A percentile compares a stretch with the other conserved stretches of the same genome.
Evolutionary conservation across 2,329 filamentous ascomycete genomes (phyloP).

Genomic region (Calonectria hawksworthii): DNA sequence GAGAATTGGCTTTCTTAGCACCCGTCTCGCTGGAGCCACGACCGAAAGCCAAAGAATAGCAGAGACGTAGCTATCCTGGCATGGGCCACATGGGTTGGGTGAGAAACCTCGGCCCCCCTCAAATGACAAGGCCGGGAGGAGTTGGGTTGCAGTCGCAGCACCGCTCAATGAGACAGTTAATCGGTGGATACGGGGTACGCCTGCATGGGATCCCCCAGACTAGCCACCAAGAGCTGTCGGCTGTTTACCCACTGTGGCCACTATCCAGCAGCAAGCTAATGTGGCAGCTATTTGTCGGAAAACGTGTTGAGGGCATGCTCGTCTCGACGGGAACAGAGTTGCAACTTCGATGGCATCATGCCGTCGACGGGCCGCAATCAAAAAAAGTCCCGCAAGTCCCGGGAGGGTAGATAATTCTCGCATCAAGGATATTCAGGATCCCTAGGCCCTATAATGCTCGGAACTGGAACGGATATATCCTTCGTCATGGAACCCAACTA

Average conservation of each 20-base stretch:
- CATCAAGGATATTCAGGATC: background rate
- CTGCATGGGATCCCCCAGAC: conserved; percentile 3
- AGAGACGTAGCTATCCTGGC: background rate
- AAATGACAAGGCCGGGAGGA: background rate
- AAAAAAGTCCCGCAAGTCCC: background rate
- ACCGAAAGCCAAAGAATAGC: background rate
- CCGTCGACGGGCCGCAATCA: background rate
- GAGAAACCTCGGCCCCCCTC: background rate
- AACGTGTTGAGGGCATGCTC: background rate
- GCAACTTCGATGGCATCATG: background rate
- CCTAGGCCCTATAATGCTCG: no score
- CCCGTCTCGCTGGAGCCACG: background rate
- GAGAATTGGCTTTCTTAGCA: background rate
- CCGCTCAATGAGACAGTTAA: conserved; percentile 1
- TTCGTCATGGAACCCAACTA: background rate
- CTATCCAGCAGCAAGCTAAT: background rate
- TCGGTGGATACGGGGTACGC: background rate
- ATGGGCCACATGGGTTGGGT: background rate
- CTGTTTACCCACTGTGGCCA: background rate
- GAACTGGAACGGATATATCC: background rate
- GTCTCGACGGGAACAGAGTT: conserved; percentile 13
- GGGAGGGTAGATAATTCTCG: background rate
- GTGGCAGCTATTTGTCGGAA: no score
- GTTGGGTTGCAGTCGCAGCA: conserved; percentile 4
- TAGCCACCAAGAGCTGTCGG: background rate